Conservation (phyloP, 805 yeast genomes). For the Zygosaccharomyces bisporus region DNA sequence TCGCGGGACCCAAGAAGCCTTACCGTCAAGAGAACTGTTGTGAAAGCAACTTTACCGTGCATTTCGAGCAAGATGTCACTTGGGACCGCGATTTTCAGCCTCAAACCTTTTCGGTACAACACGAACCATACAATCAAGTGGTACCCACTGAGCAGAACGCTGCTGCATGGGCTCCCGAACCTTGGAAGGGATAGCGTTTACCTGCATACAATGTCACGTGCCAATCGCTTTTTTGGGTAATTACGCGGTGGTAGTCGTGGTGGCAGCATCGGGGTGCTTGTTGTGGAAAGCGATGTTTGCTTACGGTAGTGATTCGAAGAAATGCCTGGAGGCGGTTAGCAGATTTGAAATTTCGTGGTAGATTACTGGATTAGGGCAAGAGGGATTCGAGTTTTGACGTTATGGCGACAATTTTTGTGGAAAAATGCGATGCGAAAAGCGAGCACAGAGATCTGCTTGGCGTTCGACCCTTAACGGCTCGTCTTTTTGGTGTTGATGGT, state of each 20-base stretch:
- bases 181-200: not conserved
- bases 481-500: slow-evolving; percentile 7
- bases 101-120: not conserved
- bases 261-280: not conserved
- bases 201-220: not conserved
- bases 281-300: slow-evolving; percentile 5
- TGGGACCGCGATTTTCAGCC: slow-evolving; percentile 3
- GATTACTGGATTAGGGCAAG: slow-evolving; percentile 4
- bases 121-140: not conserved
- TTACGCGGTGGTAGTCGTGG: slow-evolving; percentile 5
- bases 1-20: slow-evolving; percentile 6
- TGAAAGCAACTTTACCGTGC: not conserved
- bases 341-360: slow-evolving; percentile 6
- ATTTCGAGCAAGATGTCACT: not conserved
- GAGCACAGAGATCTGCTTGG: not conserved
- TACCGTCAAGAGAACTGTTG: not conserved
- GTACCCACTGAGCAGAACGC: not conserved
- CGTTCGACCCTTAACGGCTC: slow-evolving; percentile 1
- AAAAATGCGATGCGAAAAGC: slow-evolving; percentile 5
- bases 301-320: slow-evolving; percentile 4
- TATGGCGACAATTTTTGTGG: slow-evolving; percentile 3
- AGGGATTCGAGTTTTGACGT: slow-evolving; percentile 1
- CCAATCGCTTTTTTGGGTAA: slow-evolving; percentile 1
- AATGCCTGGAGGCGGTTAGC: not conserved
- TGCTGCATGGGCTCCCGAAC: not conserved